Percentiles rank a stretch among this genome's conserved stretches.
Evolutionary conservation across 805 yeast species (phyloP).

Genomic region (Candida takata): DNA sequence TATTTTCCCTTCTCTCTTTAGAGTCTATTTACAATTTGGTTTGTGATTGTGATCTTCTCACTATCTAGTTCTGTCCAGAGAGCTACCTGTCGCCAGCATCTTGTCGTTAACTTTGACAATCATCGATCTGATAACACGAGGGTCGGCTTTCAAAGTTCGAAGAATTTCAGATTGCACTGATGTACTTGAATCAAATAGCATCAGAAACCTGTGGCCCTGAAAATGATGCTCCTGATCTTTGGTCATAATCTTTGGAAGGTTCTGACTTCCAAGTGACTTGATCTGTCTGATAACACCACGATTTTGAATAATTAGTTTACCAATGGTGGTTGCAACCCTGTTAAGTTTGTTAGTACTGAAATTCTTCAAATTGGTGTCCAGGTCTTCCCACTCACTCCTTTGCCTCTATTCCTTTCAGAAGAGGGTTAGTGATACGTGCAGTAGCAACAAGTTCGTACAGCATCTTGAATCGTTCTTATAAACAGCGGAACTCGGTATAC

Average conservation of each 20-base stretch:
- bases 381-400: constrained; percentile 33
- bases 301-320: constrained; percentile 73
- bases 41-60: not conserved
- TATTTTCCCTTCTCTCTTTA: not conserved
- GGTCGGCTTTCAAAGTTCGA: constrained; percentile 77
- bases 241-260: constrained; percentile 72
- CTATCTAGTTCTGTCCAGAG: constrained; percentile 37
- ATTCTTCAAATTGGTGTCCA: not conserved
- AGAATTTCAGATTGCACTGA: constrained; percentile 81
- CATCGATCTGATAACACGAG: constrained; percentile 79
- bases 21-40: not conserved
- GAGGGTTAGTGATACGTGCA: constrained; percentile 67
- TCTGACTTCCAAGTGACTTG: constrained; percentile 69
- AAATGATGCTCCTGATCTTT: constrained; percentile 86
- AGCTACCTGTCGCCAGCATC: constrained; percentile 48
- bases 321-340: constrained; percentile 54
- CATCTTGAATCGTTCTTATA: too few species aligned
- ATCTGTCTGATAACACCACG: constrained; percentile 92
- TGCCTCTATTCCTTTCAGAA: constrained; percentile 49
- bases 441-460: constrained; percentile 86
- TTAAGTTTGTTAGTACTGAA: constrained; percentile 1
- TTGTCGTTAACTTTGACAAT: constrained; percentile 55
- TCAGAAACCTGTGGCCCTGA: constrained; percentile 81
- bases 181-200: constrained; percentile 82
- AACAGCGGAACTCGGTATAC: too few species aligned